These are phyloP conservation scores for Amniculicola lignicola DNA, from an alignment of 495 filamentous ascomycete species.

Conservation along the genomic window DNA sequence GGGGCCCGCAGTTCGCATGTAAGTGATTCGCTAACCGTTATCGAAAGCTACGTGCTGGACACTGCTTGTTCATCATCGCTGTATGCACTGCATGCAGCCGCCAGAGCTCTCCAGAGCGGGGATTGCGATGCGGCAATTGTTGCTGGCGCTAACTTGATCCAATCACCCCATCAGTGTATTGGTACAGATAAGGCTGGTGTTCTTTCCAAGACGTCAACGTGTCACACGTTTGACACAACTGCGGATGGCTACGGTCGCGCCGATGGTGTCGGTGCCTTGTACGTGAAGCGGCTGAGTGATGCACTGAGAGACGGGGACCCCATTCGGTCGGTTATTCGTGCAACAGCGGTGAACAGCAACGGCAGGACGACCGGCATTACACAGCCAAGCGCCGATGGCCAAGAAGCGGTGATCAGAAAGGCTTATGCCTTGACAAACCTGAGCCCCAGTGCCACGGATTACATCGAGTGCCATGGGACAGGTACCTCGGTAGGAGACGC, in stretches of 20 bases:
- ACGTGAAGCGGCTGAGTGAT: constrained; percentile 41
- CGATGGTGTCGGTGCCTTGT: constrained; percentile 39
- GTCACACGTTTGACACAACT: constrained; percentile 13
- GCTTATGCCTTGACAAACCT: constrained; percentile 35
- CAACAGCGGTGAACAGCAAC: constrained; percentile 39
- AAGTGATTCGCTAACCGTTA: background rate
- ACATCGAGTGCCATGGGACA: constrained; percentile 47
- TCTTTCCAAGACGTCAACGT: constrained; percentile 1
- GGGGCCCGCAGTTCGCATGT: background rate
- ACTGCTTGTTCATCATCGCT: constrained; percentile 32
- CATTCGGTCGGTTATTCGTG: constrained; percentile 43
- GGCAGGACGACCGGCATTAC: constrained; percentile 13
- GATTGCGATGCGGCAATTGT: constrained; percentile 41
- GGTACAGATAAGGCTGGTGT: constrained; percentile 13
- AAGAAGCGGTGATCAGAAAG: constrained; percentile 36
- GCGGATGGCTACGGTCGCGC: constrained; percentile 18
- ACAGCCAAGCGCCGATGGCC: constrained; percentile 7
- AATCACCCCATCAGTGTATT: constrained; percentile 26
- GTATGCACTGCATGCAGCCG: constrained; percentile 37
- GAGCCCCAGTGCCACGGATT: constrained; percentile 35
- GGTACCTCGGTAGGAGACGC: constrained; percentile 44
- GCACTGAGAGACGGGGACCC: constrained; percentile 43
- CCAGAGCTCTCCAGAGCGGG: constrained; percentile 8
- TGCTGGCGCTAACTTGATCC: constrained; percentile 47
- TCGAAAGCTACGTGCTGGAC: constrained; percentile 9